A percentile compares a stretch with the other conserved stretches of the same genome.
phyloP scores from a whole-genome alignment of 169 alveolate species.

The Neospora caninum region DNA sequence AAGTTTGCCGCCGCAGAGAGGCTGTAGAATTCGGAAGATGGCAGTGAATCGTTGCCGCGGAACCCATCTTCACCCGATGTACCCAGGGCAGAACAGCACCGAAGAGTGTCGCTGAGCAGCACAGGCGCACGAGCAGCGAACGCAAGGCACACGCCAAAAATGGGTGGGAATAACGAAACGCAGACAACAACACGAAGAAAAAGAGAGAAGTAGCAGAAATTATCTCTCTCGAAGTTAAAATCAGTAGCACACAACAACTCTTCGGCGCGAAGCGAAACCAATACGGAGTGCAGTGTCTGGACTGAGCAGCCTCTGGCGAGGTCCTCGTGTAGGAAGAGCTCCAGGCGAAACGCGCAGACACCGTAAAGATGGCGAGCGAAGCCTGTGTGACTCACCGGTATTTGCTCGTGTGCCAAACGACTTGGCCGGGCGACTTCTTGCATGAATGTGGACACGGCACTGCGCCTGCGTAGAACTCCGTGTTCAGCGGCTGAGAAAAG shows the following conservation, averaged over 20 bases:
- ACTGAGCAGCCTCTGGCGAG: neutral
- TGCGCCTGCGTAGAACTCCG: slow-evolving; percentile 33
- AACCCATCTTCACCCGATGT: neutral
- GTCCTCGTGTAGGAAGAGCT: neutral
- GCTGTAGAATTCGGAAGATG: no score
- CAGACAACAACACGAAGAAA: no score
- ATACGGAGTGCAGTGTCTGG: neutral
- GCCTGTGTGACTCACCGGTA: neutral
- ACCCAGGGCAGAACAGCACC: neutral
- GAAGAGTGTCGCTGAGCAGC: neutral
- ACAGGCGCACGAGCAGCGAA: neutral
- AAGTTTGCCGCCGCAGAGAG: no score
- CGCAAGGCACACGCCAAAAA: neutral
- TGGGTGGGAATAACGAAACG: neutral
- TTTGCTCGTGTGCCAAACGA: slow-evolving; percentile 19
- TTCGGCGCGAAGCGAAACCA: neutral
- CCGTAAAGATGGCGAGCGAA: neutral
- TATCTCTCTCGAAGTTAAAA: no score
- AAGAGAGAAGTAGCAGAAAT: no score
- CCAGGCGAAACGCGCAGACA: neutral
- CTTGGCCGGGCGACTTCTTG: neutral
- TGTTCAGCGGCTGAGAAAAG: slow-evolving; percentile 21
- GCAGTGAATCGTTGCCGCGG: neutral
- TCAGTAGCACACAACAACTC: no score
- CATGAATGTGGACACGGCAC: neutral